Evolutionary conservation across 2,329 filamentous ascomycete species (phyloP), one percentile per base, ranked within the genome.

Genomic region (Colletotrichum sp.): DNA sequence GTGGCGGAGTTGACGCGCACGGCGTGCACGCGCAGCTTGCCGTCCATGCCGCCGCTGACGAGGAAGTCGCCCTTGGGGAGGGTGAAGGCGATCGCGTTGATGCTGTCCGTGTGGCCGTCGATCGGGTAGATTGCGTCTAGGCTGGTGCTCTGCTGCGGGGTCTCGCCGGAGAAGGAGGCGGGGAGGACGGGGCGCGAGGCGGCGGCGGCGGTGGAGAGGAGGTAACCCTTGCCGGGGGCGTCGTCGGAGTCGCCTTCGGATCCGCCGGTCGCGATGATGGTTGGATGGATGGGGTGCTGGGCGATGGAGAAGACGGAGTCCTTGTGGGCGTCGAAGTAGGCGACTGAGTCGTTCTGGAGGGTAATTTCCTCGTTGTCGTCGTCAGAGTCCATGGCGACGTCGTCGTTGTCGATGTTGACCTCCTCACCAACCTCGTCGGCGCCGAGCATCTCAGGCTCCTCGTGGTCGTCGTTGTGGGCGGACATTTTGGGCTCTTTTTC

Each of bases 281-380:
- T 88, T 8, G 93, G 91, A 80, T 94, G 89, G 8, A 92, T 87
- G 6, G 97, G 97, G 82, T 99, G 97, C 82, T 98, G 95, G 21
- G 96, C 95, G 82, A 99, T 97, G 84, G 94, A 92, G 87, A 98
- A 99, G 80, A 99, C 94, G 74, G 93, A 96, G 88, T 98, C 95
- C 78, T 92, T 93, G 86, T 98, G 95, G 43, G 86, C 84, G 86
- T 98, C 97, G 81, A 98, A 98, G 87, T 98, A 96, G 74, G 95
- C 96, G 77, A 93, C 88, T 77, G 95, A 97, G 88, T 99, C 96
- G 87, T 98, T 99, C 76, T 97, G 91, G 8, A 98, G 88, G 55
- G 91, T 86, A 55, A 98, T 91, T 82, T 97, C 95, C 78, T 92
- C 89, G 33, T 87, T 85, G 67, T 92, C 91, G 68, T 92, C 91